Evolutionary conservation across 2,329 filamentous ascomycete species (phyloP), one percentile per base, ranked within the genome.

Genomic region (Emericellopsis atlantica): DNA sequence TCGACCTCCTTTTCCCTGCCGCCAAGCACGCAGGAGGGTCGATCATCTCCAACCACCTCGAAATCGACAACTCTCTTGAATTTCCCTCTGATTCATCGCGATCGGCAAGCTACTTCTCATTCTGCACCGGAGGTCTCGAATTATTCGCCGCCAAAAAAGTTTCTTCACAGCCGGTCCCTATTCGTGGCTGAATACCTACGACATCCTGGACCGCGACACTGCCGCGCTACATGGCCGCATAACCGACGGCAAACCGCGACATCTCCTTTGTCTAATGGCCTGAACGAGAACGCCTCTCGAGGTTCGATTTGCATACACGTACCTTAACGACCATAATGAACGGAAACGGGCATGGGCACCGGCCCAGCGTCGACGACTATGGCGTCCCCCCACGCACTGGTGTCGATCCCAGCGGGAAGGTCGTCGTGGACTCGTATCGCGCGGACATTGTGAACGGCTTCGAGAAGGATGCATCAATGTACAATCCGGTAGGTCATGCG

Each of bases 351-450:
- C 61, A 61, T 49, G 52, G 54, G 43, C 53, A 54, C 42, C 53
- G 56, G 45, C 52, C 53, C 46, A 49, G 51, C 45, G 55, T 53
- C 34, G 60, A 60, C 47, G 60, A 58, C 51, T 61, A 60, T 44
- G 57, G 55, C 44, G 46, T 58, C 32, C 53, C 56, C 18, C 54
- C 56, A 36, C 43, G 52, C 32, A 44, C 52, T 4, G 45, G 54
- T 48, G 53, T 53, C 59, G 40, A 54, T 52, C 40, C 66, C 32
- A 66, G 59, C 36, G 62, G 62, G 40, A 74, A 70, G 50, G 62
- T 64, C 16, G 61, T 79, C 43, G 64, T 76, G 39, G 70, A 81
- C 41, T 74, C 73, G 35, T 83, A 81, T 55, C 67, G 68, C 39
- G 64, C 62, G 39, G 73, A 77, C 44, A 66, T 72, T 41, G 52